Evolutionary conservation across 106 monocot genomes (phyloP).

Genomic region (Dactylorhiza incarnata): DNA sequence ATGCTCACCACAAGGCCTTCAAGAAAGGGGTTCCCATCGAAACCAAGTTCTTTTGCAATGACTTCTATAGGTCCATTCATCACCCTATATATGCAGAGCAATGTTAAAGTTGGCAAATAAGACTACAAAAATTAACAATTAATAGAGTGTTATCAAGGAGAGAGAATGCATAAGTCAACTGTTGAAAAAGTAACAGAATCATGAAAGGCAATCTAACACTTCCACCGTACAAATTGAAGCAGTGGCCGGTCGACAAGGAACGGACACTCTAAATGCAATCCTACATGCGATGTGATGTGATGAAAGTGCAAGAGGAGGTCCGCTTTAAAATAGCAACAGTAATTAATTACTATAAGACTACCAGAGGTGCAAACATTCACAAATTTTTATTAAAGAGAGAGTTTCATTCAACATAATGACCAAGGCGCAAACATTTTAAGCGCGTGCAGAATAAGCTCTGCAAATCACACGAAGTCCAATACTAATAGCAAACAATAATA

Average conservation of each 20-base stretch:
- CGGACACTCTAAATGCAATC: no score
- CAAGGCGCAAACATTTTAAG: no score
- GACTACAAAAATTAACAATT: background rate
- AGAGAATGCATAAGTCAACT: background rate
- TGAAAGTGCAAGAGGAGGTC: background rate
- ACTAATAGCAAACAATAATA: no score
- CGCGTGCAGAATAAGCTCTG: no score
- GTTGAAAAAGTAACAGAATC: background rate
- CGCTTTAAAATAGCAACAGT: no score
- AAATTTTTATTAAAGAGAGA: no score
- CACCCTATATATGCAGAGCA: constrained; percentile 37
- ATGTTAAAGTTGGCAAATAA: background rate
- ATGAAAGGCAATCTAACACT: background rate
- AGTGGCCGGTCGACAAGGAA: no score
- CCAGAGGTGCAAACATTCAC: no score
- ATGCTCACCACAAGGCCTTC: constrained; percentile 96
- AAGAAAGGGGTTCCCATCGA: constrained; percentile 75
- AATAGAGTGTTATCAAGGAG: background rate
- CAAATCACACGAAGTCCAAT: no score
- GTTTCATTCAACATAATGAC: no score
- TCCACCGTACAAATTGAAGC: background rate
- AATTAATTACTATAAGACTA: no score
- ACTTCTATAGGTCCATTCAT: constrained; percentile 94
- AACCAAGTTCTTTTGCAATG: constrained; percentile 73
- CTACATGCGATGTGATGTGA: background rate